Conservation (phyloP, 768 basidiomycete species). For the Panellus pusillus region DNA sequence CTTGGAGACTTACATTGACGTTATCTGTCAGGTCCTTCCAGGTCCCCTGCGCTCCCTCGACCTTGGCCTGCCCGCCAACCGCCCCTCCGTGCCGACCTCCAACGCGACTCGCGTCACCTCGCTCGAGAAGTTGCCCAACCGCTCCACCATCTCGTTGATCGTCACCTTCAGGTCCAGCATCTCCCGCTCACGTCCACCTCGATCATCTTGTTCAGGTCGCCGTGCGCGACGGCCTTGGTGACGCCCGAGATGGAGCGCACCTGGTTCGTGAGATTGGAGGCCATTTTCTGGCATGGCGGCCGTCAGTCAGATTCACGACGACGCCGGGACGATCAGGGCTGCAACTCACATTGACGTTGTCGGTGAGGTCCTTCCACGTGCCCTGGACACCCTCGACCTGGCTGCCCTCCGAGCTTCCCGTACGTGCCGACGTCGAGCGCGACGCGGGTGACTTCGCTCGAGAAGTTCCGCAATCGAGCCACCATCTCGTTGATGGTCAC, state of each 20-base stretch:
- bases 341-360: slow-evolving; percentile 61
- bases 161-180: slow-evolving; percentile 69
- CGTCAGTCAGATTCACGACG: no score
- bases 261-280: slow-evolving; percentile 78
- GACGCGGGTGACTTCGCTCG: slow-evolving; percentile 87
- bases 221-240: slow-evolving; percentile 91
- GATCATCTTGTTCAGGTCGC: slow-evolving; percentile 88
- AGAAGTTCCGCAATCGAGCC: slow-evolving; percentile 70
- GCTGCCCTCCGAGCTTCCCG: slow-evolving; percentile 87
- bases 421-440: slow-evolving; percentile 81
- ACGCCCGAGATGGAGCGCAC: slow-evolving; percentile 90
- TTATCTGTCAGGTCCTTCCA: slow-evolving; percentile 27
- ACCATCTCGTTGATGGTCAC: slow-evolving; percentile 19
- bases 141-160: slow-evolving; percentile 22
- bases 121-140: slow-evolving; percentile 16
- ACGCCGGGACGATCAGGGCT: background rate
- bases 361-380: slow-evolving; percentile 84
- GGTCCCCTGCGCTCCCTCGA: slow-evolving; percentile 19
- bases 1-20: slow-evolving; percentile 1
- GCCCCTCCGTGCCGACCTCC: slow-evolving; percentile 17
- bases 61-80: slow-evolving; percentile 18
- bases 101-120: slow-evolving; percentile 19
- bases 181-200: slow-evolving; percentile 91
- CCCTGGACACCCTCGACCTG: slow-evolving; percentile 89
- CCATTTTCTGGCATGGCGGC: slow-evolving; percentile 44